Base-by-base conservation (phyloP, 352 stramenopile species). In the Phytopythium delawarense region DNA sequence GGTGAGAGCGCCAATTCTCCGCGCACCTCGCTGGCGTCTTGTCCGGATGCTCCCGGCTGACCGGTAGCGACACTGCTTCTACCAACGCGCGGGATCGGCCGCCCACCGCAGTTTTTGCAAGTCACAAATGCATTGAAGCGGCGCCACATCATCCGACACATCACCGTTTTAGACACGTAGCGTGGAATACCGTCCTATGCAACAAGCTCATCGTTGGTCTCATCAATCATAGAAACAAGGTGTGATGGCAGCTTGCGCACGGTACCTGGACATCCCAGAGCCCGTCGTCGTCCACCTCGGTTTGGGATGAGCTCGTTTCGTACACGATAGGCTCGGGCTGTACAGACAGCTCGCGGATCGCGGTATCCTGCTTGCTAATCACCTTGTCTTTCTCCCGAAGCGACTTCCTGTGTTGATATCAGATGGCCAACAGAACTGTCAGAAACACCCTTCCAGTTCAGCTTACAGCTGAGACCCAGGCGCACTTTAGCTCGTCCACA, bases 101-200 rank as follows among this genome's bases (percentile, higher is more conserved):
- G 65, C 13, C 83, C 83, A 32, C 69, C 74, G 37, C 83, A 92
- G 59, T 89, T 89, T 32, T 83, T 87, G 64, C 83, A 92, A 8
- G 62, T 63, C 13, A 87, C 78, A 62, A 85, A 92, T 7, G 81
- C 83, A 42, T 84, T 79, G 66, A 92, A 91, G 7, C 83, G 71
- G 6, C 81, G 70, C 83, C 81, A 92, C 35, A 83, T 76, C 60
- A 84, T 76, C 7, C 72, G 72, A 46, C 80, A 73, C 13, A 62
- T 20, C 4, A 75, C 49, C 25, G 65, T 74, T 28, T 83, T 88
- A 1, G 79, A 88, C 7, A 91, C 81, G 57, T 74, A 88, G 25
- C 66, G 69, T 1, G 83, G 83, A 2, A 92, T 69, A 13, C 79
- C 79, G 28, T 92, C 83, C 71, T 88, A 59, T 37, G 18, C 18